Conservation (phyloP, 768 basidiomycete species). For the Boletus pseudo-olivaceus region DNA sequence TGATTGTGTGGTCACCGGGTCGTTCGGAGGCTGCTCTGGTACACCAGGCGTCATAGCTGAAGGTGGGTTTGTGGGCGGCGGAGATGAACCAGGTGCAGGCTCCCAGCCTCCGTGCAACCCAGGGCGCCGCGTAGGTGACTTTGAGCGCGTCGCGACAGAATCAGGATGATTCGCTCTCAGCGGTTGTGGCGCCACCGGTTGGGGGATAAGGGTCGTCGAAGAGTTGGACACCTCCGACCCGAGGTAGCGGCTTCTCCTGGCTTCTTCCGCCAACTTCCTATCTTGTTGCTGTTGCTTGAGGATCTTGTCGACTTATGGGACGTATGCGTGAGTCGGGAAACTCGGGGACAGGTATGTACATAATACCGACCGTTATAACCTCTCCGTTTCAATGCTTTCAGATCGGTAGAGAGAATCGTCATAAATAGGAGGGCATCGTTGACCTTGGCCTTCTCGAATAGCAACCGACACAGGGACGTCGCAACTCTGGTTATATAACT, state of each 20-base stretch:
- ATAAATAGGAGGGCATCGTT: conserved; percentile 89
- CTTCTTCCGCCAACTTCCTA: conserved; percentile 50
- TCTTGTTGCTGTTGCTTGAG: conserved; percentile 78
- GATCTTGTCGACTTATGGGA: conserved; percentile 76
- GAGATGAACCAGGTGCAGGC: conserved; percentile 8
- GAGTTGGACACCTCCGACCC: conserved; percentile 14
- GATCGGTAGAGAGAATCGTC: conserved; percentile 90
- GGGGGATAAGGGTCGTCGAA: conserved; percentile 5
- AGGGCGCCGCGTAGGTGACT: conserved; percentile 19
- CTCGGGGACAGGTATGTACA: neutral
- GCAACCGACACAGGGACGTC: conserved; percentile 70
- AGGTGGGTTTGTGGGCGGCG: conserved; percentile 4
- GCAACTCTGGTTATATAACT: conserved; percentile 58
- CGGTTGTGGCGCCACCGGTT: conserved; percentile 15
- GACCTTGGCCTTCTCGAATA: conserved; percentile 75
- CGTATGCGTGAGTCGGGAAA: conserved; percentile 6
- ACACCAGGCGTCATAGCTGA: neutral
- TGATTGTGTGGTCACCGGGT: neutral
- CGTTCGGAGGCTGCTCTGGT: conserved; percentile 7
- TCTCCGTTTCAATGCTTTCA: conserved; percentile 73
- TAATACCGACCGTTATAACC: conserved; percentile 72
- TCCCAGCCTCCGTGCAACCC: conserved; percentile 25
- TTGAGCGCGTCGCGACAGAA: conserved; percentile 8
- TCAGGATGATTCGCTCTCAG: neutral
- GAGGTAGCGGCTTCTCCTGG: conserved; percentile 25